Base-by-base conservation (phyloP, 495 filamentous ascomycete genomes). In the Penicillium crystallinum region DNA sequence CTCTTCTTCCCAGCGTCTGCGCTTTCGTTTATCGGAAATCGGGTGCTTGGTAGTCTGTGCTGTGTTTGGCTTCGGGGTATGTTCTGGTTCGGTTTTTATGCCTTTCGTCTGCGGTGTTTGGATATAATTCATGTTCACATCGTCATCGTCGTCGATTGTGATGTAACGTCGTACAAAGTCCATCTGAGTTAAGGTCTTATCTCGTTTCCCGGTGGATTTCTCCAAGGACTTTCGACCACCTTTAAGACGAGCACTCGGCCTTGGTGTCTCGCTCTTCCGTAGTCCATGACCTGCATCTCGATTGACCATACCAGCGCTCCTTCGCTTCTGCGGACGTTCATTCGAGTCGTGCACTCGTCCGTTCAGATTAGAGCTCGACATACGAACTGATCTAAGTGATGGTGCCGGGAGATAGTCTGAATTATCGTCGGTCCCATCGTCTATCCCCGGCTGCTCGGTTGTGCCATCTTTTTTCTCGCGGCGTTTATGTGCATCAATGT, bases 111-210 rank as follows among this genome's bases (percentile, higher is more conserved):
- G 50, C 12, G 65, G 55, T 14, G 57, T 56, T 1, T 64, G 61
- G 12, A 66, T 63, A 29, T 75, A 72, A 37, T 68, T 66, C 55
- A 73, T 47, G 25, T 71, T 67, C 47, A 62, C 39, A 42, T 75
- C 71, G 27, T 58, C 66, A 31, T 71, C 70, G 21, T 72, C 69
- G 7, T 67, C 57, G 14, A 77, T 68, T 30, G 65, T 58, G 34
- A 74, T 57, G 37, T 67, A 70, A 3, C 68, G 72, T 25, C 63
- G 64, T 39, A 77, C 72, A 49, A 72, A 77, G 42, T 73, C 63
- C 72, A 77, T 77, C 52, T 77, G 74, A 9, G 74, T 77, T 7
- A 77, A 62, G 4, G 74, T 77, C 36, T 74, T 75, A 22, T 73
- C 62, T 15, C 63, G 61, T 49, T 67, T 66, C 41, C 39, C 34